Evolutionary conservation across 2,329 filamentous ascomycete genomes (phyloP), one percentile per base, ranked within the genome.

Genomic region (Calonectria pauciramosa): DNA sequence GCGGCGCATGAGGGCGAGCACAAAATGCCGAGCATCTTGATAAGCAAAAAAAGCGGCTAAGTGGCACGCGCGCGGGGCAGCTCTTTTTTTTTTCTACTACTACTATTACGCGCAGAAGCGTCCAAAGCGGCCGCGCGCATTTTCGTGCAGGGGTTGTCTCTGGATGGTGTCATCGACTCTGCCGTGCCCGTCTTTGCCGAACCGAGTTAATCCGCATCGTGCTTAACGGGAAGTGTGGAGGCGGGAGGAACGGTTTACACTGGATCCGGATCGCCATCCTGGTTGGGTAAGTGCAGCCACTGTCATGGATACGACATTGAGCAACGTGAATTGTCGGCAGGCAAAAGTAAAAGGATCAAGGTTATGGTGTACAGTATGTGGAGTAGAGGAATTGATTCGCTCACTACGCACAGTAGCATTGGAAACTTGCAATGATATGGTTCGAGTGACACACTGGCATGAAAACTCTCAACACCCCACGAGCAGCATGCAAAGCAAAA

Each of bases 91-190:
- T n/a, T 54, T 54, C n/a, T n/a, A n/a, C n/a, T n/a, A n/a, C 18
- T 44, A 20, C 41, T 38, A 59, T 36, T 23, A 36, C 56, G 13
- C 56, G n/a, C 32, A 60, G 56, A 60, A 60, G 56, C 56, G 56
- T 60, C 23, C 16, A 23, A 56, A 60, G 32, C 36, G 49, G 47
- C 47, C 44, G 34, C 34, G 49, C 38, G 47, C 64, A 38, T 47
- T 72, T 60, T n/a, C 28, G 36, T 7, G 70, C 71, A 78, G 74
- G 79, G 78, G 65, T 13, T 47, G 44, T 47, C n/a, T 80, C 23
- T 44, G 70, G 56, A 80, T 80, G 78, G 75, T 80, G 75, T 78
- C 74, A 79, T 80, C 49, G 65, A 72, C 59, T 63, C 32, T 63
- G 32, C 20, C 54, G 41, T 28, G 30, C 3, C 76, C 54, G 74